These are phyloP conservation scores for Globisporangium spiculum DNA, from an alignment of 352 stramenopile genomes.

Conservation along the genomic window DNA sequence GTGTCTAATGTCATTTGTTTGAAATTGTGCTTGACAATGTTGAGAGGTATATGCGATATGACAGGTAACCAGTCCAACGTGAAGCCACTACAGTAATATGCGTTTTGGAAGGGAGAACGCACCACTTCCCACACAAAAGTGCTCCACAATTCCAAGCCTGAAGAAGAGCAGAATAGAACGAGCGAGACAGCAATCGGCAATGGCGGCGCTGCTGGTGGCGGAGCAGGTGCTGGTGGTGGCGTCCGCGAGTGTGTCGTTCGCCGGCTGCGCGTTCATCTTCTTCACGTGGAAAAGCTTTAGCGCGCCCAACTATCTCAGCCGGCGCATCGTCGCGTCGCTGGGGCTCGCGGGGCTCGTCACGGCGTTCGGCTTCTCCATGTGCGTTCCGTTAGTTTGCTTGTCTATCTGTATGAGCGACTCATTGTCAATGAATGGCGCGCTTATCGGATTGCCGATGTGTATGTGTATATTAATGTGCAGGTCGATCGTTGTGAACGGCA, in stretches of 20 bases:
- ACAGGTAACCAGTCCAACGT: not conserved
- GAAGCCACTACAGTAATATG: not conserved
- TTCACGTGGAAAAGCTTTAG: constrained; percentile 66
- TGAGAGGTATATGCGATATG: not conserved
- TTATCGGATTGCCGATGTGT: not conserved
- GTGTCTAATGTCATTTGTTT: not conserved
- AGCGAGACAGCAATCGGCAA: not conserved
- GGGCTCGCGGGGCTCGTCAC: constrained; percentile 58
- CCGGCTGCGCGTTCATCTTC: constrained; percentile 69
- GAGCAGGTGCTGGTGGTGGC: constrained; percentile 53
- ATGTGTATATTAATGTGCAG: constrained; percentile 19
- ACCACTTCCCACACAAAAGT: too few relatives aligned
- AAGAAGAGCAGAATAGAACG: not conserved
- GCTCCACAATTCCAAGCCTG: not conserved
- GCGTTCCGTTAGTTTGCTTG: constrained; percentile 2
- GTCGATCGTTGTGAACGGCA: constrained; percentile 56
- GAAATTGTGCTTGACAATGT: not conserved
- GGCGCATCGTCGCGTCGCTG: constrained; percentile 69
- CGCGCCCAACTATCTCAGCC: constrained; percentile 64
- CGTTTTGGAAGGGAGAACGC: not conserved
- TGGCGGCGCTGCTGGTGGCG: constrained; percentile 23
- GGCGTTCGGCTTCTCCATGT: constrained; percentile 63
- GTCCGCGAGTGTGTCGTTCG: constrained; percentile 55
- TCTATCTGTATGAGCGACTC: not conserved
- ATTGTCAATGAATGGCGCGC: not conserved